Conservation (phyloP, 2,329 filamentous ascomycete species). For the Botrytis sinoallii region DNA sequence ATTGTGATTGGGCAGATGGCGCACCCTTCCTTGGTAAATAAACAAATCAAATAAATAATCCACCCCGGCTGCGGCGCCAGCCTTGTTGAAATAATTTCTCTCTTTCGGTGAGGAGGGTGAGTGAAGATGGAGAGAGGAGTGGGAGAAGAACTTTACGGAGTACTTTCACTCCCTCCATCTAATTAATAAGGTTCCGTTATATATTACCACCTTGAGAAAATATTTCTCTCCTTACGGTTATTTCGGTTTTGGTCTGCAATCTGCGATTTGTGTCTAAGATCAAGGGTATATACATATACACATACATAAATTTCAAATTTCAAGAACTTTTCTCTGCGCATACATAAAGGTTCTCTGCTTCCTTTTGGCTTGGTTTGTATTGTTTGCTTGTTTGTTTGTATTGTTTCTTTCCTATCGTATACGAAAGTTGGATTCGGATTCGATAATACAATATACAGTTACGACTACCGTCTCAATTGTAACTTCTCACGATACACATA, state of each 20-base stretch:
- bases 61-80: conserved; percentile 10
- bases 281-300: neutral
- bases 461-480: neutral
- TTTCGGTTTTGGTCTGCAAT: neutral
- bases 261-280: neutral
- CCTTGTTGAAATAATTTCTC: conserved; percentile 8
- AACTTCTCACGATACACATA: neutral
- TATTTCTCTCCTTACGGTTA: neutral
- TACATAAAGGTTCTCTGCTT: neutral
- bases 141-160: neutral
- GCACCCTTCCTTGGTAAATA: neutral
- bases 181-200: neutral
- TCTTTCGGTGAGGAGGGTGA: neutral
- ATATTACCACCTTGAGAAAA: neutral
- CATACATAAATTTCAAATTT: neutral
- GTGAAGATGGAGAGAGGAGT: neutral
- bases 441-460: neutral
- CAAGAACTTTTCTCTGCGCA: neutral
- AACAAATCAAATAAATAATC: neutral
- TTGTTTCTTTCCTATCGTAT: neutral
- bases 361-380: neutral
- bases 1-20: neutral
- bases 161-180: neutral
- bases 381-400: neutral
- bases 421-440: neutral